phyloP scores from a whole-genome alignment of 2,329 filamentous ascomycete species.

The Aureobasidium musti region DNA sequence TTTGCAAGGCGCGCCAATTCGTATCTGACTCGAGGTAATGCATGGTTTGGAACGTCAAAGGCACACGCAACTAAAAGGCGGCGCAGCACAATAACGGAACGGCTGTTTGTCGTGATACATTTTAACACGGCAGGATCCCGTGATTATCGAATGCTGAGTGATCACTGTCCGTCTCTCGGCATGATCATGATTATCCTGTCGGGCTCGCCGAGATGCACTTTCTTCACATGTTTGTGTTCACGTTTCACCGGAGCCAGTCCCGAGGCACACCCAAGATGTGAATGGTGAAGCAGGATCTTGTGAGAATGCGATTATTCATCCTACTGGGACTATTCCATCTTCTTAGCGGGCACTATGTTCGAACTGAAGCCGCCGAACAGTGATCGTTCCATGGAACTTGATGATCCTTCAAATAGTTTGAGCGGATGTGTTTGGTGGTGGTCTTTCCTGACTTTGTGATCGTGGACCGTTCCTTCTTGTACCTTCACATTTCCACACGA shows the following conservation, averaged over 20 bases:
- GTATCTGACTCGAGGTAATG: conserved; percentile 6
- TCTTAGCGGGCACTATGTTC: too few relatives aligned
- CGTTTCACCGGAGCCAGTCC: not conserved
- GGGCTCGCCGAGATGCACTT: not conserved
- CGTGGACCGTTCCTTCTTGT: too few relatives aligned
- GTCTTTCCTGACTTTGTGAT: too few relatives aligned
- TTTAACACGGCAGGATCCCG: not conserved
- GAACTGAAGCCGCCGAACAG: too few relatives aligned
- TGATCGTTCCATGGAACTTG: too few relatives aligned
- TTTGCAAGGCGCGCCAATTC: conserved; percentile 1
- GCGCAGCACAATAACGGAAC: conserved; percentile 11
- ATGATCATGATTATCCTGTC: not conserved
- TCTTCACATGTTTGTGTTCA: not conserved
- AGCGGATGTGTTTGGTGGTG: too few relatives aligned
- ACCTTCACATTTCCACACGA: too few relatives aligned
- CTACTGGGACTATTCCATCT: too few relatives aligned
- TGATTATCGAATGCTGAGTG: too few relatives aligned
- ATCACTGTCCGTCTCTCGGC: not conserved
- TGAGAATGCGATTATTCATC: too few relatives aligned
- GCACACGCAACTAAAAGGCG: conserved; percentile 3
- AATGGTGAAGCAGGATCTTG: too few relatives aligned
- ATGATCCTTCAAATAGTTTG: too few relatives aligned
- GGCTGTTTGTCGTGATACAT: not conserved
- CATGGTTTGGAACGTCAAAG: conserved; percentile 11
- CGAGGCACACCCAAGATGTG: not conserved